These are phyloP conservation scores for Boletellus emodensis DNA, from an alignment of 768 basidiomycete genomes.

Conservation along the genomic window DNA sequence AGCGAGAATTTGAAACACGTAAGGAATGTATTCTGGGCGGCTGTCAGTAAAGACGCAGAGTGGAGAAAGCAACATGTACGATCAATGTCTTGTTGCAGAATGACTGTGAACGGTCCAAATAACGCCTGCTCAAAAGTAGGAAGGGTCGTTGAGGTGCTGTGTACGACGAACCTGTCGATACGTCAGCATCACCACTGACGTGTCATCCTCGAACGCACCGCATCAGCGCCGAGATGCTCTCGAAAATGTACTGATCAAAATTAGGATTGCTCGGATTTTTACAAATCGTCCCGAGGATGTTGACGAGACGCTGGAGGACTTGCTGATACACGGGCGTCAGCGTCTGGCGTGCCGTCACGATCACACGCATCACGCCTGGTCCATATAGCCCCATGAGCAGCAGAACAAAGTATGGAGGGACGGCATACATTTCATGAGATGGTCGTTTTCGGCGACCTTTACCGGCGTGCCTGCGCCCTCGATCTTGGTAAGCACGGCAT, in stretches of 20 bases:
- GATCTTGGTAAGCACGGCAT: conserved; percentile 73
- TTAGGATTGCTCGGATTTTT: conserved; percentile 97
- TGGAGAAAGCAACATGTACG: conserved; percentile 46
- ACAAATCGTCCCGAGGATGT: conserved; percentile 81
- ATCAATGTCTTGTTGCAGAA: conserved; percentile 90
- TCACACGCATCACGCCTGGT: conserved; percentile 89
- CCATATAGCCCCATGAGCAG: neutral
- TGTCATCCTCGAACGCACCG: conserved; percentile 44
- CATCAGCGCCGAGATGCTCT: conserved; percentile 91
- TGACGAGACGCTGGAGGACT: conserved; percentile 69
- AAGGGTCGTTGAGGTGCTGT: conserved; percentile 62
- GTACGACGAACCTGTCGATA: conserved; percentile 69
- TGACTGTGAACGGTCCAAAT: conserved; percentile 82
- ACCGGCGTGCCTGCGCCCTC: conserved; percentile 77
- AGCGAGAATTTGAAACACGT: conserved; percentile 93
- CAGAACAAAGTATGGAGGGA: neutral
- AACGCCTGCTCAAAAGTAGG: conserved; percentile 74
- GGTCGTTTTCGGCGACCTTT: conserved; percentile 95
- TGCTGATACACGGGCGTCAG: conserved; percentile 65
- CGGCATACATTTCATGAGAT: conserved; percentile 90
- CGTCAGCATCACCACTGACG: neutral
- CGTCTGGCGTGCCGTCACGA: conserved; percentile 81
- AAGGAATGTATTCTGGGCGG: conserved; percentile 86
- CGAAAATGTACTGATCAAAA: conserved; percentile 97
- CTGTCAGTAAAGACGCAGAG: neutral